Evolutionary conservation across 306 rosid genomes (phyloP).

Genomic region (Heteromeles arbutifolia): DNA sequence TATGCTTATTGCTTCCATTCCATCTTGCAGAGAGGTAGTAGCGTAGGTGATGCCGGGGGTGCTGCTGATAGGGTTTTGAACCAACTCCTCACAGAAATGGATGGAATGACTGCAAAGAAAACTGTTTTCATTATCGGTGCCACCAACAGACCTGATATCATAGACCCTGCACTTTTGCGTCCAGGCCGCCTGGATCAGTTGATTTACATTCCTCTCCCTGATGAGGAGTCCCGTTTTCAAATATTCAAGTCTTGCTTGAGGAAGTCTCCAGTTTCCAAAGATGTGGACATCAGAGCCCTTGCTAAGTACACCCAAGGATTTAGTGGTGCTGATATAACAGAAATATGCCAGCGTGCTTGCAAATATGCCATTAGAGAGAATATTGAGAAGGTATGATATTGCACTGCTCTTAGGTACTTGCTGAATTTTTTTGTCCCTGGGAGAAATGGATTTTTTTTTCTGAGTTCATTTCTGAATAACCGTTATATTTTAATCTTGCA

Average conservation of each 20-base stretch:
- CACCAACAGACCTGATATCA: too few species aligned
- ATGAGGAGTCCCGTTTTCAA: conserved; percentile 82
- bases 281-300: conserved; percentile 84
- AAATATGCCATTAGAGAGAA: conserved; percentile 96
- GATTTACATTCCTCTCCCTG: conserved; percentile 20
- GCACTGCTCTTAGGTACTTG: not conserved
- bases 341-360: conserved; percentile 94
- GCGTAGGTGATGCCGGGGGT: conserved; percentile 97
- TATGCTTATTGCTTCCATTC: not conserved
- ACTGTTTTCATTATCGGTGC: too few species aligned
- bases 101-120: too few species aligned
- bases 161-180: too few species aligned
- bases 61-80: conserved; percentile 98
- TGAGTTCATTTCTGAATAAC: not conserved
- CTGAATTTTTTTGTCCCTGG: not conserved
- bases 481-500: conserved; percentile 11
- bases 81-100: conserved; percentile 56
- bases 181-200: too few species aligned
- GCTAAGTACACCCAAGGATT: conserved; percentile 98
- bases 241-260: conserved; percentile 90
- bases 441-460: too few species aligned
- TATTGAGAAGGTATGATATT: conserved; percentile 71
- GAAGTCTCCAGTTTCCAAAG: conserved; percentile 85
- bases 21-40: conserved; percentile 77
- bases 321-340: conserved; percentile 96